Percentiles rank a stretch among this genome's conserved stretches.
Conservation (phyloP, 495 filamentous ascomycete species). For the Trichoderma virens region DNA sequence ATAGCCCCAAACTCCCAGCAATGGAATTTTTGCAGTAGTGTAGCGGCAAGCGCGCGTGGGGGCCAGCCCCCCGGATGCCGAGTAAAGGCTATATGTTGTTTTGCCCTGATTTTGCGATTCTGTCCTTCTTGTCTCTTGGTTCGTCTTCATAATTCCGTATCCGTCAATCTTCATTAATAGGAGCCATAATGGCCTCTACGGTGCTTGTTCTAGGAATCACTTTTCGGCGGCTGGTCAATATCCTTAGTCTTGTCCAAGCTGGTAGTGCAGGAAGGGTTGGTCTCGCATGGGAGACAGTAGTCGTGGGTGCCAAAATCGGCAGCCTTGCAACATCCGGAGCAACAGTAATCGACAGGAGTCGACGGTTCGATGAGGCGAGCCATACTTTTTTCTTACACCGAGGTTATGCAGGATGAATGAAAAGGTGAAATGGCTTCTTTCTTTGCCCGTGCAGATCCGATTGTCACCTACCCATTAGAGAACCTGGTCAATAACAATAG, state of each 20-base stretch:
- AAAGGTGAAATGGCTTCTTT: background rate
- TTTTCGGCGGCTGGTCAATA: background rate
- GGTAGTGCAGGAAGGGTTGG: conserved; percentile 7
- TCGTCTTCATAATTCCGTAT: too few species aligned
- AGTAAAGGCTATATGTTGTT: background rate
- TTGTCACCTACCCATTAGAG: conserved; percentile 3
- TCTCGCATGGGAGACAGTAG: conserved; percentile 6
- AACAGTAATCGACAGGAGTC: conserved; percentile 5
- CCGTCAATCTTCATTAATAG: background rate
- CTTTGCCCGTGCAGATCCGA: background rate
- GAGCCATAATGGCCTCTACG: background rate
- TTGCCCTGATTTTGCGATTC: background rate
- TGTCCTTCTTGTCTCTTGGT: too few species aligned
- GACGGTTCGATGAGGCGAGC: background rate
- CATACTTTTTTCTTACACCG: background rate
- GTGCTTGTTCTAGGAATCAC: background rate
- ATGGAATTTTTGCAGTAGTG: background rate
- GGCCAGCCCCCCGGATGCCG: background rate
- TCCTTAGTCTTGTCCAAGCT: conserved; percentile 1
- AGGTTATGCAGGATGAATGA: background rate
- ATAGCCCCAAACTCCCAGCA: background rate
- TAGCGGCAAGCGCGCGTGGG: background rate
- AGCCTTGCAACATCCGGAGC: conserved; percentile 1
- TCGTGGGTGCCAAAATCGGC: conserved; percentile 10
- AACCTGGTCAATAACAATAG: background rate